Evolutionary conservation across 495 filamentous ascomycete genomes (phyloP), one percentile per base, ranked within the genome.

Genomic region (Neurospora sp.): DNA sequence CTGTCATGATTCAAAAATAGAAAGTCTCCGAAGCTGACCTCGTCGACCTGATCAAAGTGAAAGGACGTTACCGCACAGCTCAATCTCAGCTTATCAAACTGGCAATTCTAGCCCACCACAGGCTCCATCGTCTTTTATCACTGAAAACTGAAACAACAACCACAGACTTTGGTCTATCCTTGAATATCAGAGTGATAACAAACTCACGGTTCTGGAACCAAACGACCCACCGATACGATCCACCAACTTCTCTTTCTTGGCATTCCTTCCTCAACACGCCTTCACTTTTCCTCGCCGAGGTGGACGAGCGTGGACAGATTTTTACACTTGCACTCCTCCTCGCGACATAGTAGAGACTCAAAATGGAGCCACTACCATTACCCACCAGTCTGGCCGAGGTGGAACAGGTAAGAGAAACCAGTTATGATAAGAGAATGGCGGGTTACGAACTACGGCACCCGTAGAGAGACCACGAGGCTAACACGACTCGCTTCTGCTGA

Each of bases 361-460:
- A 22, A 42, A 80, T 81, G 79, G 79, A 80, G 31, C 78, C 77
- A 10, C 72, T 76, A 18, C 73, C 80, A 12, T 71, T 77, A 47
- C 82, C 82, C 6, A 78, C 76, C 41, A 82, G 79, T 73, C 78
- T 85, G 16, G 78, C 75, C 9, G 83, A 85, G 74, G 81, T 84
- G 14, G 81, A 83, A 78, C 70, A 73, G 37, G 83, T 85, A 76
- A 74, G 82, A 78, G 39, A 6, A n/a, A 18, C 8, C 27, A 31
- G 27, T 31, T 27, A 38, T 31, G 68, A 39, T 39, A 73, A 68
- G 53, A 18, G 27, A 35, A 65, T 16, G 53, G 31, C 22, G 27
- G 53, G 7, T 35, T 35, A 65, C 5, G 20, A 61, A 20, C 18
- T 31, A 22, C 22, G 39, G 10, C 14, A 20, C n/a, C 31, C 53